phyloP scores from a whole-genome alignment of 805 yeast genomes.

The Metschnikowia lochheadii region DNA sequence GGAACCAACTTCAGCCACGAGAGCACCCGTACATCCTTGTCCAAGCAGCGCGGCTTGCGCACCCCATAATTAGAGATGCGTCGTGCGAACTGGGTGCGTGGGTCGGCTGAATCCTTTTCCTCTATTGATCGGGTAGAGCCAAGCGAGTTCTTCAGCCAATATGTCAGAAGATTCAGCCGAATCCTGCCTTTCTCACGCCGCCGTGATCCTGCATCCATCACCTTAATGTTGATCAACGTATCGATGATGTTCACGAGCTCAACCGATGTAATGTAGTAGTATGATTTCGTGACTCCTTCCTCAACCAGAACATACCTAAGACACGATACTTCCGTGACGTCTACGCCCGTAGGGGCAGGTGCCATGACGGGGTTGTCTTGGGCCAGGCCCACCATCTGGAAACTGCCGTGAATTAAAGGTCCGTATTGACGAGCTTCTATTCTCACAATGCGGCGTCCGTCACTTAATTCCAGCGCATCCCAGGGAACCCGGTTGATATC shows the following conservation, averaged over 20 bases:
- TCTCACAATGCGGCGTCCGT: conserved; percentile 54
- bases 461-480: conserved; percentile 43
- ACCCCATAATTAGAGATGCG: conserved; percentile 61
- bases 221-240: conserved; percentile 49
- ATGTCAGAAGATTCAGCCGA: conserved; percentile 61
- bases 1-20: conserved; percentile 58
- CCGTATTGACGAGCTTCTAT: conserved; percentile 52
- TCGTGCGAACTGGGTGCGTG: conserved; percentile 48
- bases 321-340: conserved; percentile 58
- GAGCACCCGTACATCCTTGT: conserved; percentile 60
- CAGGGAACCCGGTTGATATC: conserved; percentile 52
- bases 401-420: conserved; percentile 43
- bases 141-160: conserved; percentile 60
- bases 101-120: conserved; percentile 4
- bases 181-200: conserved; percentile 65
- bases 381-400: conserved; percentile 48
- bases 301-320: conserved; percentile 38
- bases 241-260: conserved; percentile 66
- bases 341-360: conserved; percentile 38
- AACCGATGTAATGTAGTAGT: conserved; percentile 58
- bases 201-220: conserved; percentile 45
- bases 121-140: conserved; percentile 38
- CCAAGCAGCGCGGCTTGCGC: conserved; percentile 65
- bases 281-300: conserved; percentile 22
- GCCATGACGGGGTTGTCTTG: conserved; percentile 42